A percentile compares a stretch with the other conserved stretches of the same genome.
Evolutionary conservation across 2,329 filamentous ascomycete species (phyloP).

Genomic region (Sporothrix brasiliensis): DNA sequence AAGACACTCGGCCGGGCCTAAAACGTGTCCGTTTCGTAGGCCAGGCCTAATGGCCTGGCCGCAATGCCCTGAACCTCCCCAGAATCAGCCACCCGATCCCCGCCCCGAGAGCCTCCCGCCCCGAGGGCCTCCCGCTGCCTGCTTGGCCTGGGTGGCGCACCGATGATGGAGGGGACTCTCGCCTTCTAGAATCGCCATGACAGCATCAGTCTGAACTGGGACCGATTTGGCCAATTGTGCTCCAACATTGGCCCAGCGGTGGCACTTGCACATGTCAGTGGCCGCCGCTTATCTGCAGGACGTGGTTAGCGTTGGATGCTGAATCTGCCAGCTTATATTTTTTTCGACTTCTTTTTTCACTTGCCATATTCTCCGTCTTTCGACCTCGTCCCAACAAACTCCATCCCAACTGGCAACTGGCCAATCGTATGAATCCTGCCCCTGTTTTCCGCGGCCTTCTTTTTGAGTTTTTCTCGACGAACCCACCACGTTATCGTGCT

Average conservation of each 20-base stretch:
- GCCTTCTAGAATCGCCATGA: slow-evolving; percentile 5
- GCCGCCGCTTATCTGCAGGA: slow-evolving; percentile 1
- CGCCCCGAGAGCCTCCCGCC: too few relatives aligned
- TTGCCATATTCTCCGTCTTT: not conserved
- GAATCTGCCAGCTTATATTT: not conserved
- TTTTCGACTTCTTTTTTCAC: not conserved
- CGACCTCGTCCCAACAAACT: slow-evolving; percentile 15
- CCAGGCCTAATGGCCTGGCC: not conserved
- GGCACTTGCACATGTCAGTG: slow-evolving; percentile 11
- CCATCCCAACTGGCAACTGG: not conserved
- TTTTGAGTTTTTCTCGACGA: not conserved
- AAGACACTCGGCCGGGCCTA: slow-evolving; percentile 19
- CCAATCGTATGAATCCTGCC: slow-evolving; percentile 24
- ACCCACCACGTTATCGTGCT: not conserved
- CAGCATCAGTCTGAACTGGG: not conserved
- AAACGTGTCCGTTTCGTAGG: slow-evolving; percentile 11
- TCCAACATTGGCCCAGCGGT: too few relatives aligned
- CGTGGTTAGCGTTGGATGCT: not conserved
- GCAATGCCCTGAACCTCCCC: not conserved
- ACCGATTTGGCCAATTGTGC: too few relatives aligned
- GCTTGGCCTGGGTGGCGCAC: too few relatives aligned
- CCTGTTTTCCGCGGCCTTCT: slow-evolving; percentile 19
- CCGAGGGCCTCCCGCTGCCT: too few relatives aligned
- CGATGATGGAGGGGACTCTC: not conserved
- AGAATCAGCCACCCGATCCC: too few relatives aligned